These are phyloP conservation scores for Turnera subulata DNA, from an alignment of 345 rosid genomes.

Conservation along the genomic window DNA sequence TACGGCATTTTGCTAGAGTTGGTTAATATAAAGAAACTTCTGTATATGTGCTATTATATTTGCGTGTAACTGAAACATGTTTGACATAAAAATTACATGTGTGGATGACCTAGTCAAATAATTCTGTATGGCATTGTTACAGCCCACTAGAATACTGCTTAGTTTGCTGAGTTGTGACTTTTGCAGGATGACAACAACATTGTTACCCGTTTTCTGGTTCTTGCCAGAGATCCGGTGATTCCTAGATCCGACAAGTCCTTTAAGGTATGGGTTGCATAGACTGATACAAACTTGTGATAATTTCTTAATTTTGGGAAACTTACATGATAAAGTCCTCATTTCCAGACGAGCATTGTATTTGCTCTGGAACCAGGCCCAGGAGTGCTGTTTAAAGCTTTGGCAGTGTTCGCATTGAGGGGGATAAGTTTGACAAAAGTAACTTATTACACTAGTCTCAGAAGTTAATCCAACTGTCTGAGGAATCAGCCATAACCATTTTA, in stretches of 20 bases:
- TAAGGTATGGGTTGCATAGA: slow-evolving; percentile 44
- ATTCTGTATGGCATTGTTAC: no score
- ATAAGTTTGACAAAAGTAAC: slow-evolving; percentile 78
- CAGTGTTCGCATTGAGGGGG: slow-evolving; percentile 81
- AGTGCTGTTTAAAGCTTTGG: slow-evolving; percentile 77
- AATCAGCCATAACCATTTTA: slow-evolving; percentile 1
- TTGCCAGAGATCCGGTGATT: slow-evolving; percentile 86
- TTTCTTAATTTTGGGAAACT: not conserved
- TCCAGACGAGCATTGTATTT: slow-evolving; percentile 90
- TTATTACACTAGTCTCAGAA: not conserved
- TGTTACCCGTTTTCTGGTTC: slow-evolving; percentile 83
- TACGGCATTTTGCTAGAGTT: no score
- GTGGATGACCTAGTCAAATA: no score
- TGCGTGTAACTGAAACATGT: no score
- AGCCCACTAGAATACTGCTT: no score
- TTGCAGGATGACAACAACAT: slow-evolving; percentile 67
- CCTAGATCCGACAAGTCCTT: slow-evolving; percentile 59
- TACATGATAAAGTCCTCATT: slow-evolving; percentile 3
- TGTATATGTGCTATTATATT: no score
- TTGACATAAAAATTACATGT: no score
- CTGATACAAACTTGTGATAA: not conserved
- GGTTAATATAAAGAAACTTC: no score
- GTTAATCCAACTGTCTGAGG: not conserved
- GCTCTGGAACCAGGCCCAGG: slow-evolving; percentile 93
- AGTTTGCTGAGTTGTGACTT: not conserved